Evolutionary conservation across 495 filamentous ascomycete genomes (phyloP).

Genomic region (Penicillium macrosclerotiorum): DNA sequence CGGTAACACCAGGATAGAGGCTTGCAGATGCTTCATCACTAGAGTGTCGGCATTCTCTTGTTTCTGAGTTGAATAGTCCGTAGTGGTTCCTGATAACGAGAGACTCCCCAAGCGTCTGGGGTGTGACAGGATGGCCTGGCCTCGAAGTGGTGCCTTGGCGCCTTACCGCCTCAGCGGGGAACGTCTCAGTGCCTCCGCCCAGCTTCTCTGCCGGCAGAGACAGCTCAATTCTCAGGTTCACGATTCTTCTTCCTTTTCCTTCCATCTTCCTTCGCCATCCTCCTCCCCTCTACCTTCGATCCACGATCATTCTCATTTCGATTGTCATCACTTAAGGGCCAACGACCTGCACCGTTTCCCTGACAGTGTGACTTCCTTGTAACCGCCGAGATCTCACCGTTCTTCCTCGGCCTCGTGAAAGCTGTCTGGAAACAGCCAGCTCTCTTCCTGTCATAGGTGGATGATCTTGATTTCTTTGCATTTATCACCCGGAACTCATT

Average conservation of each 20-base stretch:
- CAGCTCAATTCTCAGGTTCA: slow-evolving; percentile 19
- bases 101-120: too few species aligned
- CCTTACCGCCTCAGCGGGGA: slow-evolving; percentile 29
- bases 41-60: too few species aligned
- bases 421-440: slow-evolving; percentile 10
- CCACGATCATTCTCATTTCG: background rate
- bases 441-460: slow-evolving; percentile 5
- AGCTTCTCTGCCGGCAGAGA: slow-evolving; percentile 20
- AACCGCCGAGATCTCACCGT: slow-evolving; percentile 21
- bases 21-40: too few species aligned
- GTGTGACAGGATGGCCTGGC: too few species aligned
- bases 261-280: slow-evolving; percentile 6
- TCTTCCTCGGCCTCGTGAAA: slow-evolving; percentile 18
- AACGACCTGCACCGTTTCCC: slow-evolving; percentile 54
- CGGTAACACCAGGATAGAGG: too few species aligned
- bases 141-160: slow-evolving; percentile 19
- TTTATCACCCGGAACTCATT: background rate
- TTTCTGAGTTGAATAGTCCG: too few species aligned
- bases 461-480: slow-evolving; percentile 4
- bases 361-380: slow-evolving; percentile 28
- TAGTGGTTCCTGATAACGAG: too few species aligned
- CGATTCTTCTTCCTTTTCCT: slow-evolving; percentile 29
- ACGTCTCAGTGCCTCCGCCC: slow-evolving; percentile 29
- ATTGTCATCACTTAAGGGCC: slow-evolving; percentile 28
- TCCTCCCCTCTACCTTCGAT: slow-evolving; percentile 4